phyloP scores from a whole-genome alignment of 331 rosid species.

The Spiraea crenata region DNA sequence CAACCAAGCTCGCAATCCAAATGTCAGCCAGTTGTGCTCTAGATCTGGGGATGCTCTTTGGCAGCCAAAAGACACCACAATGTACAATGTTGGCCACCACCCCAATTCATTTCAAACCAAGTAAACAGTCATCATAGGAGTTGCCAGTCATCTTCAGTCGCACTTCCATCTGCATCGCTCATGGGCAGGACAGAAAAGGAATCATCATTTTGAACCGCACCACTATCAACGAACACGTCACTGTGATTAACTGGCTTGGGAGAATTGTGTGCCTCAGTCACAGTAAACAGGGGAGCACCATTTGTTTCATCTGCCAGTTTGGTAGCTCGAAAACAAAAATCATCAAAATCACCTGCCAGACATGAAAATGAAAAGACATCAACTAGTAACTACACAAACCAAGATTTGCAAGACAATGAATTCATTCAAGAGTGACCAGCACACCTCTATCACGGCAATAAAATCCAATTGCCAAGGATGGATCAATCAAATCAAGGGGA shows the following conservation, averaged over 20 bases:
- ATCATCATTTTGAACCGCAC: conserved; percentile 37
- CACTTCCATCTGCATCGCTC: conserved; percentile 36
- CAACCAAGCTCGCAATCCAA: not conserved
- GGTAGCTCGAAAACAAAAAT: conserved; percentile 73
- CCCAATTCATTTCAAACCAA: not conserved
- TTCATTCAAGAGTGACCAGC: conserved; percentile 24
- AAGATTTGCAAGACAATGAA: conserved; percentile 12
- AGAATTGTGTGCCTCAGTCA: conserved; percentile 48
- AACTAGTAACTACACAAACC: conserved; percentile 15
- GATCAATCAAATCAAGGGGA: conserved; percentile 75
- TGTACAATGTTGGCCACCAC: conserved; percentile 2
- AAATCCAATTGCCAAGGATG: conserved; percentile 95
- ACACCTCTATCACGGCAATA: conserved; percentile 90
- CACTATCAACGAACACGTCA: conserved; percentile 36
- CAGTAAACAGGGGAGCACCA: conserved; percentile 93
- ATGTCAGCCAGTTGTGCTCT: not conserved
- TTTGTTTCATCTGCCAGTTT: conserved; percentile 78
- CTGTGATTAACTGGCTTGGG: conserved; percentile 38
- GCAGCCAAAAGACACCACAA: not conserved
- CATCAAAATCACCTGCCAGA: conserved; percentile 69
- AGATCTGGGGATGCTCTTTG: not conserved
- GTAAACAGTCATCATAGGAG: conserved; percentile 45
- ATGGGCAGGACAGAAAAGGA: conserved; percentile 27
- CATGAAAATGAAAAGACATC: conserved; percentile 14
- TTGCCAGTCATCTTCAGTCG: conserved; percentile 91